Conservation (phyloP, 179 eudicot species). For the Beta macrorhiza region DNA sequence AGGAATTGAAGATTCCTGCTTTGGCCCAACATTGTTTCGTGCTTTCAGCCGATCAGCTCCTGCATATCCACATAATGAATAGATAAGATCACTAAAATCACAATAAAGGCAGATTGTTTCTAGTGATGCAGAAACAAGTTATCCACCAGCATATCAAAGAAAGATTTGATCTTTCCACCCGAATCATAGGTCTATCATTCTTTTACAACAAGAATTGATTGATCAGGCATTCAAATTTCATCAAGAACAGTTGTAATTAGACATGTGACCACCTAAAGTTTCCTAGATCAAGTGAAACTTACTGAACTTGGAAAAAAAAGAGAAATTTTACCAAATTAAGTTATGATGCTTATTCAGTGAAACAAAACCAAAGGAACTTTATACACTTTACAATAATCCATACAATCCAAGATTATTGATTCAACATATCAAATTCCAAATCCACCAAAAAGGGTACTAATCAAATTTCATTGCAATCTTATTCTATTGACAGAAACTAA, state of each 20-base stretch:
- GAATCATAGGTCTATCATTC: not conserved
- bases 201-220: not conserved
- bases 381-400: conserved; percentile 19
- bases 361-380: conserved; percentile 15
- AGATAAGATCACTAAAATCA: conserved; percentile 4
- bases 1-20: conserved; percentile 46
- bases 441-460: conserved; percentile 14
- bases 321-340: conserved; percentile 22
- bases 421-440: conserved; percentile 5
- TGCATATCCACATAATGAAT: conserved; percentile 29
- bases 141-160: conserved; percentile 14
- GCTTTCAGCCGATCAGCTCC: conserved; percentile 70
- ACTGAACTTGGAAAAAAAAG: not conserved
- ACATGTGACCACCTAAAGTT: conserved; percentile 3
- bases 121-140: not conserved
- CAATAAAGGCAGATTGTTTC: not conserved
- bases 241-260: conserved; percentile 2
- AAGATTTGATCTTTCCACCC: conserved; percentile 26
- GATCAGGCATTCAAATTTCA: not conserved
- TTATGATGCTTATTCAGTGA: conserved; percentile 19
- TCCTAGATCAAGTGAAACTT: not conserved
- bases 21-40: conserved; percentile 54
- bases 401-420: conserved; percentile 14
- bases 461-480: conserved; percentile 14
- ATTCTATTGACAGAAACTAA: not conserved